Evolutionary conservation across 495 filamentous ascomycete genomes (phyloP).

Genomic region (Margaritispora aquatica): DNA sequence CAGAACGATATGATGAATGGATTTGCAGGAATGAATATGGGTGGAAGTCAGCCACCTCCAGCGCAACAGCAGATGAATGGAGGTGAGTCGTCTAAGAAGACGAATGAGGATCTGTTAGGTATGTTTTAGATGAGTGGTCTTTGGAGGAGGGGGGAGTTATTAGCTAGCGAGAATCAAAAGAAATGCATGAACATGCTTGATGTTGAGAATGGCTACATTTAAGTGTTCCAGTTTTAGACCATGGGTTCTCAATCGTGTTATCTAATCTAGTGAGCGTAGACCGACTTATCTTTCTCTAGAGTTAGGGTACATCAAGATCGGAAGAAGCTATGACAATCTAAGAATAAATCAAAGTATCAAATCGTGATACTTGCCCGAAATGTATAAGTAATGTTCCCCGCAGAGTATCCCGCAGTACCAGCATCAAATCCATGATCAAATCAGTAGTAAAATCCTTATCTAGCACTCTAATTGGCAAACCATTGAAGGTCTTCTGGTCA

Average conservation of each 20-base stretch:
- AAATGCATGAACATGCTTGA: neutral
- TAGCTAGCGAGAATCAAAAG: constrained; percentile 6
- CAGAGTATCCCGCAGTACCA: too few species aligned
- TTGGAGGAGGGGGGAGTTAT: neutral
- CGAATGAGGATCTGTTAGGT: constrained; percentile 84
- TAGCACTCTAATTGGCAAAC: too few species aligned
- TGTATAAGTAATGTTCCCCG: too few species aligned
- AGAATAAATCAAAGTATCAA: too few species aligned
- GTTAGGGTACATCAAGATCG: too few species aligned
- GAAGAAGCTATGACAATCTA: too few species aligned
- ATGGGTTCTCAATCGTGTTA: neutral
- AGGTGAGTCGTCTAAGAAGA: constrained; percentile 42
- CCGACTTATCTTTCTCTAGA: too few species aligned
- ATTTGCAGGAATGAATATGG: constrained; percentile 73
- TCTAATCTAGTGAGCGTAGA: neutral
- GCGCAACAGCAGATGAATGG: constrained; percentile 40
- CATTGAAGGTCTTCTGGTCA: too few species aligned
- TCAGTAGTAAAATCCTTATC: too few species aligned
- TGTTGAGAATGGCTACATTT: neutral
- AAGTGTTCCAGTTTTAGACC: too few species aligned
- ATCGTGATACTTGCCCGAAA: too few species aligned
- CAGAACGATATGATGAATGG: constrained; percentile 70
- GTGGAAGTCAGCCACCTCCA: constrained; percentile 48
- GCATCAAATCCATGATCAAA: too few species aligned
- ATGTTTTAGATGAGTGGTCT: constrained; percentile 61